Base-by-base conservation (phyloP, 176 grass and related monocot species). In the Metroxylon sagu region DNA sequence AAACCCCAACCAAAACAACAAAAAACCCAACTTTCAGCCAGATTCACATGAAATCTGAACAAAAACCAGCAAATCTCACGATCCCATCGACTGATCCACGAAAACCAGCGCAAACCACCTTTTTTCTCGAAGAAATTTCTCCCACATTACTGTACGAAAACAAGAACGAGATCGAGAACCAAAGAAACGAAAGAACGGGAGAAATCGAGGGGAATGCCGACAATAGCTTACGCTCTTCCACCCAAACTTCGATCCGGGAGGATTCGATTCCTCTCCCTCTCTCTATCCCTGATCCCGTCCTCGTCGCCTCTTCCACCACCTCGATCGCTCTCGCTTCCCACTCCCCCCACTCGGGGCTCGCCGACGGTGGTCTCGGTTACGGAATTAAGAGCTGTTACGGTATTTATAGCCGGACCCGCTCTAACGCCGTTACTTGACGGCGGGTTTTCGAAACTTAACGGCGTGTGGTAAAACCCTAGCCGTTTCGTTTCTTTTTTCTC, bases 341-440 rank as follows among this genome's bases (percentile, higher is more conserved):
- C 58, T 60, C 6, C 26, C 26, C 17, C 26, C 30, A 17, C 58
- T 60, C 58, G 35, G 7, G 35, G 35, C 35, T 43, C 6, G 35
- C 35, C 35, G 35, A 43, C 35, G 35, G 35, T 43, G 35, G 35
- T 43, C 35, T 43, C 8, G 35, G 35, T 43, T 43, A 43, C 35
- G 35, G 35, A 43, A 43, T 14, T 43, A 12, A 12, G 12, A 12
- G 35, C 58, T 30, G 58, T 60, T 7, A 8, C 16, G 7, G 17
- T 31, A 60, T 60, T 60, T 60, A 60, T 60, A 60, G 58, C 58
- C 19, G 8, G 17, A 15, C 16, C 58, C 26, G 2, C 58, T 30
- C 58, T 60, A 60, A 60, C 58, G 58, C 58, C 58, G 58, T 60
- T 29, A 39, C 28, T 1, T 60, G 16, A 60, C 58, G 58, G 58